phyloP scores from a whole-genome alignment of 225 moss, liverwort and hornwort genomes.

The Sphagnum tenellum region DNA sequence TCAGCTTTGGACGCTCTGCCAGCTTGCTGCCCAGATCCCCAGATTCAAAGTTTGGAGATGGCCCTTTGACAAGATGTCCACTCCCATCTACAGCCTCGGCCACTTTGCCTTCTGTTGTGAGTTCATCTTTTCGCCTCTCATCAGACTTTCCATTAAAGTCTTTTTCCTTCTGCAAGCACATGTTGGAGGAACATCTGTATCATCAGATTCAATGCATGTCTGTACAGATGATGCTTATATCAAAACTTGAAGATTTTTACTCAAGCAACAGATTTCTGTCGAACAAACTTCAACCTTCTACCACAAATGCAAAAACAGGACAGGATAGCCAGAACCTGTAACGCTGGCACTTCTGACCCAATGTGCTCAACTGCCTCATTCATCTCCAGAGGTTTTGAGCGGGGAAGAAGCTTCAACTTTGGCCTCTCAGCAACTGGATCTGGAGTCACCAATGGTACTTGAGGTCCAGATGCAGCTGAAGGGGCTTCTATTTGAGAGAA shows the following conservation, averaged over 20 bases:
- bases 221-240: no score
- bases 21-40: slow-evolving; percentile 56
- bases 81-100: slow-evolving; percentile 30
- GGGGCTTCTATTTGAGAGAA: slow-evolving; percentile 38
- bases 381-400: slow-evolving; percentile 79
- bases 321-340: no score
- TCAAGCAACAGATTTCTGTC: no score
- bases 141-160: slow-evolving; percentile 32
- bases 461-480: slow-evolving; percentile 32
- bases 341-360: slow-evolving; percentile 24
- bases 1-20: slow-evolving; percentile 80
- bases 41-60: slow-evolving; percentile 16
- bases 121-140: slow-evolving; percentile 57
- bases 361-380: slow-evolving; percentile 11
- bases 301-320: no score
- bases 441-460: slow-evolving; percentile 7
- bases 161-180: slow-evolving; percentile 27
- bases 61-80: slow-evolving; percentile 16
- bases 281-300: no score
- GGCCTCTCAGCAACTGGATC: slow-evolving; percentile 66
- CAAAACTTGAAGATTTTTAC: no score
- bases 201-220: no score
- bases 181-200: no score
- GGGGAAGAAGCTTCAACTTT: slow-evolving; percentile 83
- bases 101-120: slow-evolving; percentile 35